Evolutionary conservation across 805 yeast genomes (phyloP).

Genomic region (Zygosaccharomyces kombuchaensis): DNA sequence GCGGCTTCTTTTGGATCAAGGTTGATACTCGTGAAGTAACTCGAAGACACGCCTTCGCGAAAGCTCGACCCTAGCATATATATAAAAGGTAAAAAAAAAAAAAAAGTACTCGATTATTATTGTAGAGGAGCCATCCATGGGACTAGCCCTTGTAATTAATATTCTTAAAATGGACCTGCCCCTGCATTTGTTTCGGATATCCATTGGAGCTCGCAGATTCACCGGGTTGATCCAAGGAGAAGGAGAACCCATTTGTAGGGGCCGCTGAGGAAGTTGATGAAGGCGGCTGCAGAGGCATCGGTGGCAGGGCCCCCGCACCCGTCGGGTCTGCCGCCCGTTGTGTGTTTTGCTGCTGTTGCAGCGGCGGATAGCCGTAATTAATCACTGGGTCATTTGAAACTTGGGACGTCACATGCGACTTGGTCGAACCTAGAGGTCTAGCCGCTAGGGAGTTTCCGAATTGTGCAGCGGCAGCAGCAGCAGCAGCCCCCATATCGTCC

Average conservation of each 20-base stretch:
- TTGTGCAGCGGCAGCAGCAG: not conserved
- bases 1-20: not conserved
- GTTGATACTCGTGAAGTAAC: not conserved
- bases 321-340: constrained; percentile 9
- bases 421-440: constrained; percentile 15
- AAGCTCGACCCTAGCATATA: not conserved
- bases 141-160: constrained; percentile 21
- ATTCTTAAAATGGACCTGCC: constrained; percentile 25
- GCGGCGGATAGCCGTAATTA: constrained; percentile 14
- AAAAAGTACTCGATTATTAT: not conserved
- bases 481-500: not conserved
- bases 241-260: constrained; percentile 18
- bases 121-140: not conserved
- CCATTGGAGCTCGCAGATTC: constrained; percentile 11
- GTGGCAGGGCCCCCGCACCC: constrained; percentile 4
- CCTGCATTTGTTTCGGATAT: constrained; percentile 12
- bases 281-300: constrained; percentile 11
- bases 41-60: not conserved
- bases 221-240: constrained; percentile 19
- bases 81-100: not conserved
- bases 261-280: constrained; percentile 12
- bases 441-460: constrained; percentile 13
- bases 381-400: constrained; percentile 11
- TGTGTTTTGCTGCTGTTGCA: constrained; percentile 5
- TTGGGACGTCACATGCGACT: constrained; percentile 8